Conservation (phyloP, 768 basidiomycete species). For the Termitomyces sp. region DNA sequence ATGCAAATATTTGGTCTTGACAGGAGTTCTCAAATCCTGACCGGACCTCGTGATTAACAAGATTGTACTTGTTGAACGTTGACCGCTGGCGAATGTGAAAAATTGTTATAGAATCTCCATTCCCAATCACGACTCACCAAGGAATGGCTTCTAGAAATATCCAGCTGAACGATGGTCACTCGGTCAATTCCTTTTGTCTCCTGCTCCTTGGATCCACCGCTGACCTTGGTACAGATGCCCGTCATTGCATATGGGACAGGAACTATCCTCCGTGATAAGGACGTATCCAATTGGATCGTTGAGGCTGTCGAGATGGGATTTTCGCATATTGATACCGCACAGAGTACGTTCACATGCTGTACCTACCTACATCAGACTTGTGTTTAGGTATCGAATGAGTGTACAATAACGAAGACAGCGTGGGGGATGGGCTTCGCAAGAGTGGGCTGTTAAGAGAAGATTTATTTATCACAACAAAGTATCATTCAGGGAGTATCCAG, state of each 20-base stretch:
- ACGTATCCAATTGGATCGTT: conserved; percentile 5
- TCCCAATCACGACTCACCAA: not conserved
- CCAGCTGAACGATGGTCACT: conserved; percentile 12
- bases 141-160: conserved; percentile 8
- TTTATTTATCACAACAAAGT: conserved; percentile 54
- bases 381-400: conserved; percentile 19
- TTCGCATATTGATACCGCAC: conserved; percentile 18
- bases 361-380: conserved; percentile 9
- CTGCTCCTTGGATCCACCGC: not conserved
- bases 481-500: conserved; percentile 31
- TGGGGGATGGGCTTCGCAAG: conserved; percentile 37
- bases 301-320: conserved; percentile 14
- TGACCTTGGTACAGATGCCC: conserved; percentile 7
- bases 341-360: conserved; percentile 9
- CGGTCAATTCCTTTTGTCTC: not conserved
- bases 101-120: too few species aligned
- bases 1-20: too few species aligned
- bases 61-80: too few species aligned
- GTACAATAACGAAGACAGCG: conserved; percentile 31
- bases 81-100: too few species aligned
- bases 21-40: too few species aligned
- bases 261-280: conserved; percentile 1
- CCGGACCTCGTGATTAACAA: too few species aligned
- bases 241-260: conserved; percentile 15
- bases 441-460: conserved; percentile 39